Conservation (phyloP, 306 rosid species). For the Prunus dulcis region DNA sequence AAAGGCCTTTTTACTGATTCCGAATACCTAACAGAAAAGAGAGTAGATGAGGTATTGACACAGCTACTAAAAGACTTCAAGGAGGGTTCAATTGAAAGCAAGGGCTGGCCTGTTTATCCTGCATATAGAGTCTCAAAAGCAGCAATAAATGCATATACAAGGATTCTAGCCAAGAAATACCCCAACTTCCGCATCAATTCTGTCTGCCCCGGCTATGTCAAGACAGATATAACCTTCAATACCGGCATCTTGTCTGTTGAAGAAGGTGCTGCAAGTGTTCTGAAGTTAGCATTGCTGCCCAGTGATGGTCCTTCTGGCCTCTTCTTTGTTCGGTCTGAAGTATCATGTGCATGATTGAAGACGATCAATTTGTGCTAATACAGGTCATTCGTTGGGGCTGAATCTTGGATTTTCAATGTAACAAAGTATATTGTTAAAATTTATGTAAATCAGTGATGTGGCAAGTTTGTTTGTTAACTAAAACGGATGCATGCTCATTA, state of each 20-base stretch:
- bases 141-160: conserved; percentile 38
- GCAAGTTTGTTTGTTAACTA: too few relatives aligned
- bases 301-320: conserved; percentile 41
- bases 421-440: too few relatives aligned
- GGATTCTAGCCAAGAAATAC: conserved; percentile 34
- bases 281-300: conserved; percentile 33
- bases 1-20: conserved; percentile 24
- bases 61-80: conserved; percentile 28
- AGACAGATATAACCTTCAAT: conserved; percentile 33
- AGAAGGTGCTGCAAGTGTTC: conserved; percentile 42
- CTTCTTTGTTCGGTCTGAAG: conserved; percentile 31
- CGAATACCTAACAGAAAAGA: conserved; percentile 35
- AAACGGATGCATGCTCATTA: too few relatives aligned
- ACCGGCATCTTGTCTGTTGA: conserved; percentile 24
- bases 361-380: too few relatives aligned
- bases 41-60: conserved; percentile 29
- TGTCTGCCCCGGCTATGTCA: conserved; percentile 37
- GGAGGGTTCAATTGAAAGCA: conserved; percentile 35
- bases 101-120: conserved; percentile 36
- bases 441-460: too few relatives aligned
- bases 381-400: too few relatives aligned
- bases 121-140: conserved; percentile 41
- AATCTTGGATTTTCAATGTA: too few relatives aligned
- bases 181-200: conserved; percentile 30
- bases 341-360: conserved; percentile 15